phyloP scores from a whole-genome alignment of 2,329 filamentous ascomycete genomes.

The Botryosphaeria agaves region DNA sequence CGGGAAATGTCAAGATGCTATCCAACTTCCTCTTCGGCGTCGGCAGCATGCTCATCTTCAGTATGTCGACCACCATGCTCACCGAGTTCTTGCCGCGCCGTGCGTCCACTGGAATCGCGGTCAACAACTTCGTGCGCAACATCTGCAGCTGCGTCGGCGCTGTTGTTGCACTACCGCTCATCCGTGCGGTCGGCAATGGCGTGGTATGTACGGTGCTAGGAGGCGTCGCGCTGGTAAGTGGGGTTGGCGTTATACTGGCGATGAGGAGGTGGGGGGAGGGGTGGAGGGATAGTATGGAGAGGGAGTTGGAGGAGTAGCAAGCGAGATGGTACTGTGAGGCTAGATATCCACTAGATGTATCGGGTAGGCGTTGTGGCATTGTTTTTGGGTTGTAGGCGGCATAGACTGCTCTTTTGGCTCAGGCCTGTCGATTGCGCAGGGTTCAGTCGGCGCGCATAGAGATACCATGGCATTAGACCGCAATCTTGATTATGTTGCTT shows the following conservation, averaged over 20 bases:
- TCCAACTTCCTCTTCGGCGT: slow-evolving; percentile 60
- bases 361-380: no score
- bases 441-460: no score
- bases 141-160: slow-evolving; percentile 58
- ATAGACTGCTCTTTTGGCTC: no score
- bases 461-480: no score
- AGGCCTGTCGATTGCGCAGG: no score
- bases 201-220: slow-evolving; percentile 54
- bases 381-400: no score
- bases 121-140: slow-evolving; percentile 70
- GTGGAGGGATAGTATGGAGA: slow-evolving; percentile 50
- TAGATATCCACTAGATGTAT: no score
- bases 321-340: slow-evolving; percentile 6
- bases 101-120: slow-evolving; percentile 55
- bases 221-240: slow-evolving; percentile 37
- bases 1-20: slow-evolving; percentile 24
- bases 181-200: slow-evolving; percentile 53
- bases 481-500: no score
- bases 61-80: slow-evolving; percentile 61
- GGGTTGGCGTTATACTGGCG: slow-evolving; percentile 39
- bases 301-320: slow-evolving; percentile 8
- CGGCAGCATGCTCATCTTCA: slow-evolving; percentile 64
- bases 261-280: slow-evolving; percentile 41
- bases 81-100: slow-evolving; percentile 66
- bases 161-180: slow-evolving; percentile 52